Base-by-base conservation (phyloP, 345 rosid genomes). In the Arabis alpina region DNA sequence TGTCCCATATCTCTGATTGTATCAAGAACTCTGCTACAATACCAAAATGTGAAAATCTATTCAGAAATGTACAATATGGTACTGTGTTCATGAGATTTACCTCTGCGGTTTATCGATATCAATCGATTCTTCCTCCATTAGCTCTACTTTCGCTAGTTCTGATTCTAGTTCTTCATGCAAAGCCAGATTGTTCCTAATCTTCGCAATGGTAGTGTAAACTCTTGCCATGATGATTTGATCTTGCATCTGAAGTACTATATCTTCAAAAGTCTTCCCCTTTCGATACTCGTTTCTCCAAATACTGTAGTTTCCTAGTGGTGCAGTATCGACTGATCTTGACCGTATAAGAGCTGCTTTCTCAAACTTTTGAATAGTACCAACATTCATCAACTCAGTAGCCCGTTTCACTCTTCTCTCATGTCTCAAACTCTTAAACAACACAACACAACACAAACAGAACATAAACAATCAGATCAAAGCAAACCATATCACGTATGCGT, bases 201-300 rank as follows among this genome's bases (percentile, higher is more conserved):
- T 89, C 13, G 99, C 96, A 73, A 94, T 76, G 19, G 84, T 75
- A 52, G 82, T 36, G 81, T 88, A 94, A 55, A 89, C 97, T 82
- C 85, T 82, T 56, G 93, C 89, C 99, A 94, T 91, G 61, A 88
- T 89, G 83, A 84, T 84, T 76, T 94, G 98, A 81, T 94, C 99
- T 57, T 93, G 73, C 80, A 86, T 74, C 70, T 91, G 76, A 74
- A 80, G 85, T 44, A 91, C 80, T 10, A 93, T 80, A 39, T 86
- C 84, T 83, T 91, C 92, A 13, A 61, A 60, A 73, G 71, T 28
- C 63, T 84, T 89, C 48, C 82, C 83, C 34, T 79, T 87, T 67
- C 76, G 88, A 25, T 82, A 85, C 43, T 94, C 98, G 59, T 66
- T 85, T 73, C 87, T 81, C 99, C 99, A 94, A 73, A 89, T 79